Conservation (phyloP, 2,329 filamentous ascomycete species). For the Colletotrichum sublineola region DNA sequence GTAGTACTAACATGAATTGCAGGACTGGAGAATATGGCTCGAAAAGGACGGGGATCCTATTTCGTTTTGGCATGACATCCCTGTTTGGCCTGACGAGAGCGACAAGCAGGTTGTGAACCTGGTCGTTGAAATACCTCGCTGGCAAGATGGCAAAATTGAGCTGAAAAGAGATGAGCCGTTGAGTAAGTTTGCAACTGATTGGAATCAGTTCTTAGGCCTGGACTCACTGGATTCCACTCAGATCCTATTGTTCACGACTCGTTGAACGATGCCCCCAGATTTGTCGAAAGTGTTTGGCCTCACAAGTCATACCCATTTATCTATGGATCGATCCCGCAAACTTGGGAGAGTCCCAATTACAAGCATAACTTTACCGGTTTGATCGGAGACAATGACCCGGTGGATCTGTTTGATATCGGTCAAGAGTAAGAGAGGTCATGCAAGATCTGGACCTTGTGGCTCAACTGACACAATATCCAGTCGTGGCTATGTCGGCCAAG, state of each 20-base stretch:
- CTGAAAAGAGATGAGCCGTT: slow-evolving; percentile 55
- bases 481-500: slow-evolving; percentile 52
- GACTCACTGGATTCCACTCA: slow-evolving; percentile 17
- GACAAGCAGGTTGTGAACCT: slow-evolving; percentile 54
- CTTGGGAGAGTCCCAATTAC: slow-evolving; percentile 59
- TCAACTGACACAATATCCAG: slow-evolving; percentile 29
- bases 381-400: slow-evolving; percentile 57
- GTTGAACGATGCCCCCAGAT: slow-evolving; percentile 53
- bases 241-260: slow-evolving; percentile 59
- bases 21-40: slow-evolving; percentile 59
- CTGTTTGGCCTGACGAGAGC: slow-evolving; percentile 52
- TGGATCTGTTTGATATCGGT: slow-evolving; percentile 57
- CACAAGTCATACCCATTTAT: slow-evolving; percentile 59
- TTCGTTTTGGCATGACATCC: slow-evolving; percentile 59
- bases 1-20: background rate
- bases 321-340: slow-evolving; percentile 60
- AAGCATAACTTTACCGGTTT: slow-evolving; percentile 54
- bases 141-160: slow-evolving; percentile 57
- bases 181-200: slow-evolving; percentile 45
- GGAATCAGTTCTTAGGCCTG: accelerated
- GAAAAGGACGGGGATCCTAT: slow-evolving; percentile 56
- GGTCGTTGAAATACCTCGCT: slow-evolving; percentile 58
- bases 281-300: slow-evolving; percentile 58
- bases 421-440: slow-evolving; percentile 46
- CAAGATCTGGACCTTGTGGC: background rate